Conservation (phyloP, 202 grass and related monocot species). For the Setaria italica region DNA sequence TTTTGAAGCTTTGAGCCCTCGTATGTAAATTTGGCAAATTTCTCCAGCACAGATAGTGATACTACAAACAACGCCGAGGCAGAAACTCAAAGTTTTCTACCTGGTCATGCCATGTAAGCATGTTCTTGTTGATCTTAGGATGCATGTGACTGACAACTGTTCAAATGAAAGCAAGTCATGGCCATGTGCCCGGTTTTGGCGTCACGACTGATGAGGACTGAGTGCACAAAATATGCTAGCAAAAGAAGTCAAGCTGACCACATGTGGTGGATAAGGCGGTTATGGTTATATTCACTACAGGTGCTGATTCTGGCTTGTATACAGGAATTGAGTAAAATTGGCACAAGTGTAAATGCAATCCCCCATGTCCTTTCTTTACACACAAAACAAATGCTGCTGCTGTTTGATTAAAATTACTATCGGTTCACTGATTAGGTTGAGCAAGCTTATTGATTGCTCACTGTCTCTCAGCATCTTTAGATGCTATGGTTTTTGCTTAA, state of each 20-base stretch:
- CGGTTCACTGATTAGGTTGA: constrained; percentile 5
- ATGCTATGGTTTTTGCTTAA: constrained; percentile 26
- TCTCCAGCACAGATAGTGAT: constrained; percentile 12
- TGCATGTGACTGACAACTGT: constrained; percentile 2
- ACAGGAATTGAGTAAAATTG: not conserved
- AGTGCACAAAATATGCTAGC: not conserved
- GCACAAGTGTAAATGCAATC: constrained; percentile 22
- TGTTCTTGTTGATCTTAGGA: constrained; percentile 37
- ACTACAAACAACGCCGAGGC: not conserved
- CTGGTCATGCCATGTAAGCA: constrained; percentile 30
- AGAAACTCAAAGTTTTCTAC: not conserved
- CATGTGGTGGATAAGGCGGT: constrained; percentile 15
- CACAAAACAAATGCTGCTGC: not conserved
- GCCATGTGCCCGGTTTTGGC: not conserved
- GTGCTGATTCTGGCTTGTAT: constrained; percentile 16
- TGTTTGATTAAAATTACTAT: not conserved
- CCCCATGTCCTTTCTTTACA: not conserved
- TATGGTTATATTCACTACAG: not conserved
- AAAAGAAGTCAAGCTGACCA: constrained; percentile 13
- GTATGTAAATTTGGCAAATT: not conserved
- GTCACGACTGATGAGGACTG: not conserved
- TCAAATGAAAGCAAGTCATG: not conserved
- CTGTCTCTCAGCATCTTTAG: constrained; percentile 15
- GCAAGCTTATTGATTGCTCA: constrained; percentile 27
- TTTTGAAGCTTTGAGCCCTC: not conserved